Evolutionary conservation across 1,139 yeast genomes (phyloP).

Genomic region (Suhomyces yuchorum): DNA sequence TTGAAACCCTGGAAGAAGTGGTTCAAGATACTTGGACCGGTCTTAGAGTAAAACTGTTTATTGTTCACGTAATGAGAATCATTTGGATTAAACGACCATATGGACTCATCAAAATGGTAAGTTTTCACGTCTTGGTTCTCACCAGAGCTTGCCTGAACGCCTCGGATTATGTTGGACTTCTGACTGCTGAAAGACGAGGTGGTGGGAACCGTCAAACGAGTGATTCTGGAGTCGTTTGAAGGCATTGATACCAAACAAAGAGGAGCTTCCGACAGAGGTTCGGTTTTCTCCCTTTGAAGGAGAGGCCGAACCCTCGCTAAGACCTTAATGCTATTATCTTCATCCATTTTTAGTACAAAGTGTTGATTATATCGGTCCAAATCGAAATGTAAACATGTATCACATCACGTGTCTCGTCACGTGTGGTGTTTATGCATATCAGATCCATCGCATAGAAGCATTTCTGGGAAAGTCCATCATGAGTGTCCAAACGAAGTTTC

Average conservation of each 20-base stretch:
- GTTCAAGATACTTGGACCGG: constrained; percentile 61
- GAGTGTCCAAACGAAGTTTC: constrained; percentile 29
- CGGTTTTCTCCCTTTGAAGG: constrained; percentile 34
- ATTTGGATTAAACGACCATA: constrained; percentile 54
- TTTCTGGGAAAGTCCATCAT: neutral
- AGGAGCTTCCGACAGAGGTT: constrained; percentile 9
- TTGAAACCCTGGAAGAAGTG: constrained; percentile 72
- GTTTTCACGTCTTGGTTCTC: constrained; percentile 24
- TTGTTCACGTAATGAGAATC: constrained; percentile 49
- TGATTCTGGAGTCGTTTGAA: constrained; percentile 21
- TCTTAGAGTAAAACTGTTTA: constrained; percentile 46
- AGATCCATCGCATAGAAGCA: neutral
- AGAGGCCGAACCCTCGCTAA: constrained; percentile 51
- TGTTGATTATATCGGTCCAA: neutral
- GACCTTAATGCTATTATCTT: constrained; percentile 41
- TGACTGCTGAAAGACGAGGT: constrained; percentile 18
- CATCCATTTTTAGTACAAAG: neutral
- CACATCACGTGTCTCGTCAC: too few species aligned
- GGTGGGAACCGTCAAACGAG: constrained; percentile 27
- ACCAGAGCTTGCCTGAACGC: constrained; percentile 11
- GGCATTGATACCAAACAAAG: constrained; percentile 37
- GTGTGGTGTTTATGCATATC: too few species aligned
- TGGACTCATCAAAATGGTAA: constrained; percentile 59
- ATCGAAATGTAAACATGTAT: constrained; percentile 9
- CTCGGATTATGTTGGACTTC: constrained; percentile 4